Percentiles rank a stretch among this genome's conserved stretches.
Conservation (phyloP, 257 asterid species). For the Penstemon newberryi region DNA sequence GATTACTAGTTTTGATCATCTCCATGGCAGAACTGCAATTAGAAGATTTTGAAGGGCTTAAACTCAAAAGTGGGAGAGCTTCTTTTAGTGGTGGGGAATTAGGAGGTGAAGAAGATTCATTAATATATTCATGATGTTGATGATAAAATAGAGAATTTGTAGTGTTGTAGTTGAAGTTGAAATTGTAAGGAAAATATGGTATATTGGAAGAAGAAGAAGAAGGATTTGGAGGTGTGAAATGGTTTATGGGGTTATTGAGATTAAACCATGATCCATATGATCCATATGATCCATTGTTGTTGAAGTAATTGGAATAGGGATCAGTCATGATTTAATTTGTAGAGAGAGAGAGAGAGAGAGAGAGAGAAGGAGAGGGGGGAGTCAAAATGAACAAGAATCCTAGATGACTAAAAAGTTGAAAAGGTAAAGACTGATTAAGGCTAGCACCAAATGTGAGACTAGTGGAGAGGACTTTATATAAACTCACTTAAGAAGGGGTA, state of each 20-base stretch:
- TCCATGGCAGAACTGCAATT: constrained; percentile 36
- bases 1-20: constrained; percentile 26
- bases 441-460: constrained; percentile 43
- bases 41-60: constrained; percentile 48
- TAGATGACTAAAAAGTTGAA: constrained; percentile 31
- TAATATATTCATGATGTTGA: not conserved
- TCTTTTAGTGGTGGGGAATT: constrained; percentile 66
- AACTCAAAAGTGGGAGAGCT: constrained; percentile 67
- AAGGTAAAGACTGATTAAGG: constrained; percentile 44
- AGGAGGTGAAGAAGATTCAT: constrained; percentile 39
- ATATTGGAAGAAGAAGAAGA: constrained; percentile 23
- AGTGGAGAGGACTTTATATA: constrained; percentile 20
- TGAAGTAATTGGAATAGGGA: constrained; percentile 45
- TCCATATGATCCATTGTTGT: constrained; percentile 27
- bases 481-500: constrained; percentile 15
- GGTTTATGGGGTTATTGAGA: constrained; percentile 36
- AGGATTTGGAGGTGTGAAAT: constrained; percentile 24
- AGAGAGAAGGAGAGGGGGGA: constrained; percentile 11
- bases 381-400: constrained; percentile 10
- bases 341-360: constrained; percentile 7
- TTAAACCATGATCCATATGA: constrained; percentile 45
- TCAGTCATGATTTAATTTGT: constrained; percentile 48
- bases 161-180: constrained; percentile 23
- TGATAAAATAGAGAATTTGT: constrained; percentile 12
- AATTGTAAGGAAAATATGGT: constrained; percentile 27